phyloP scores from a whole-genome alignment of 164 flowering plant genomes.

The grape (Vitis vinifera) region ASM3070453v1 NC_081820.1:20689501-20690000 shows the following conservation, averaged over 20 bases:
- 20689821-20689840: neutral
- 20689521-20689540: constrained; percentile 45
- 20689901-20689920: constrained; percentile 98
- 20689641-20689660: constrained; percentile 85
- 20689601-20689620: constrained; percentile 80
- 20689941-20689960: constrained; percentile 92
- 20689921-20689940: constrained; percentile 75
- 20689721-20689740: constrained; percentile 16
- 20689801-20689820: neutral
- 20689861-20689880: constrained; percentile 84
- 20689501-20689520: constrained; percentile 48
- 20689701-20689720: constrained; percentile 13
- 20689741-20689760: constrained; percentile 16
- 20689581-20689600: constrained; percentile 73
- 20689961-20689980: constrained; percentile 98
- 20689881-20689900: constrained; percentile 94
- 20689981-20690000: constrained; percentile 43
- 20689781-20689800: constrained; percentile 24
- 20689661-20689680: constrained; percentile 60
- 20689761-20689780: constrained; percentile 14
- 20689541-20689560: constrained; percentile 65
- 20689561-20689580: constrained; percentile 56
- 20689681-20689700: constrained; percentile 24
- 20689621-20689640: constrained; percentile 73
- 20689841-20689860: constrained; percentile 6